Evolutionary conservation across 257 asterid species (phyloP), one percentile per base, ranked within the genome.

Genomic region (Capsicum rhomboideum): DNA sequence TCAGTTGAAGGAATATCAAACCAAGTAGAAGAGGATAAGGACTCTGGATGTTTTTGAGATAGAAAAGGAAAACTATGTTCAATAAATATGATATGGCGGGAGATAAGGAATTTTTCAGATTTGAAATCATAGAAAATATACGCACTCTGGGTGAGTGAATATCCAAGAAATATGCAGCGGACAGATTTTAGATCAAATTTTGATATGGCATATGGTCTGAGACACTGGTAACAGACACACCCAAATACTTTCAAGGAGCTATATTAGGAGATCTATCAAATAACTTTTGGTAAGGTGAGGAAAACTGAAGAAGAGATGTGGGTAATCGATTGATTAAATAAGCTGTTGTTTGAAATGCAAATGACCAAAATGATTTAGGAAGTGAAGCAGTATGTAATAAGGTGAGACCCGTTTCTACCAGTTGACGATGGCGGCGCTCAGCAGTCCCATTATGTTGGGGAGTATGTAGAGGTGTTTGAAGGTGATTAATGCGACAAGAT

Each of bases 381-480:
- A 46, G 52, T 13, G 21, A 16, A 29, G 72, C 71, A 61, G 10
- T 61, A 11, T 49, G 37, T 6, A 85, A 21, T 3, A 82, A 63
- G 6, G 81, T 18, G 7, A 56, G 77, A 28, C 58, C 18, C n/a
- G n/a, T n/a, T n/a, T n/a, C n/a, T n/a, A n/a, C n/a, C n/a, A n/a
- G n/a, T n/a, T n/a, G n/a, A n/a, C n/a, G n/a, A 34, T 85, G 78
- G 1, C 69, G n/a, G 66, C 83, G 26, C 34, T 85, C 83, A 29
- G 55, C 16, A 6, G 23, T 12, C 2, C 54, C 79, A 14, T 80
- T 81, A 29, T 68, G 83, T 79, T 85, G 80, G 1, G 84, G 81
- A 10, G 84, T 86, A 29, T 83, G 82, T 0, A 83, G 83, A 0
- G 86, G 72, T 6, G 88, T 52, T 10, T 78, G 68, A 23, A 86